Evolutionary conservation across 2,329 filamentous ascomycete species (phyloP).

Genomic region (Neocucurbitaria cava): DNA sequence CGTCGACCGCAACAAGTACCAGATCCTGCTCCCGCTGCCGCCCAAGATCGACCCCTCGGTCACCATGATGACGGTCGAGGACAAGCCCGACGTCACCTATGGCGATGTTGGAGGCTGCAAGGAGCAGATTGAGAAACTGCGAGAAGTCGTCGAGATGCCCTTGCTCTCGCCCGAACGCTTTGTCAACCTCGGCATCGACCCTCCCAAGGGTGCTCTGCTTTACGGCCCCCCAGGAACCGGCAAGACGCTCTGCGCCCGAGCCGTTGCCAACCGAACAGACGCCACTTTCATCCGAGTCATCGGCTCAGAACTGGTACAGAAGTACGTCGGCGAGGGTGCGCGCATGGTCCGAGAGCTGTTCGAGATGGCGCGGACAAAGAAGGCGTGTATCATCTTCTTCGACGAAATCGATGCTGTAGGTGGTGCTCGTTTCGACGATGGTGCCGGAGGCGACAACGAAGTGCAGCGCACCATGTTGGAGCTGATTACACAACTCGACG

Average conservation of each 20-base stretch:
- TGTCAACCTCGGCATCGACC: constrained; percentile 98
- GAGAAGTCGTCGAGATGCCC: constrained; percentile 99
- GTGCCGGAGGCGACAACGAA: constrained; percentile 95
- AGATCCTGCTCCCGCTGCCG: constrained; percentile 93
- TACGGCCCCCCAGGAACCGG: constrained; percentile 98
- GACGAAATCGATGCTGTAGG: constrained; percentile 98
- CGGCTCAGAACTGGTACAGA: constrained; percentile 96
- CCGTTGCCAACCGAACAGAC: constrained; percentile 96
- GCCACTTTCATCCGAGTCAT: constrained; percentile 99
- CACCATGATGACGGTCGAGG: constrained; percentile 99
- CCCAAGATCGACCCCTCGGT: constrained; percentile 99
- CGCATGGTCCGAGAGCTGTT: constrained; percentile 99
- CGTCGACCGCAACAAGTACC: constrained; percentile 98
- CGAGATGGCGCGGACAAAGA: constrained; percentile 99
- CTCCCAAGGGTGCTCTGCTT: constrained; percentile 93
- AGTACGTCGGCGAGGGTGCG: constrained; percentile 97
- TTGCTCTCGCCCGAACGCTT: constrained; percentile 95
- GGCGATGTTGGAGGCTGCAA: constrained; percentile 99
- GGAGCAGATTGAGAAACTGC: constrained; percentile 98
- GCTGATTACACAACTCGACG: constrained; percentile 94
- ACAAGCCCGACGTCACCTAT: constrained; percentile 99
- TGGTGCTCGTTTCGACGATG: constrained; percentile 94
- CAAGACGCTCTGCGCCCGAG: constrained; percentile 96
- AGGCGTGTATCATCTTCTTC: constrained; percentile 99
- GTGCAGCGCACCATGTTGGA: constrained; percentile 98